Base-by-base conservation (phyloP, 306 rosid species). In the peach (Prunus persica) region DNA sequence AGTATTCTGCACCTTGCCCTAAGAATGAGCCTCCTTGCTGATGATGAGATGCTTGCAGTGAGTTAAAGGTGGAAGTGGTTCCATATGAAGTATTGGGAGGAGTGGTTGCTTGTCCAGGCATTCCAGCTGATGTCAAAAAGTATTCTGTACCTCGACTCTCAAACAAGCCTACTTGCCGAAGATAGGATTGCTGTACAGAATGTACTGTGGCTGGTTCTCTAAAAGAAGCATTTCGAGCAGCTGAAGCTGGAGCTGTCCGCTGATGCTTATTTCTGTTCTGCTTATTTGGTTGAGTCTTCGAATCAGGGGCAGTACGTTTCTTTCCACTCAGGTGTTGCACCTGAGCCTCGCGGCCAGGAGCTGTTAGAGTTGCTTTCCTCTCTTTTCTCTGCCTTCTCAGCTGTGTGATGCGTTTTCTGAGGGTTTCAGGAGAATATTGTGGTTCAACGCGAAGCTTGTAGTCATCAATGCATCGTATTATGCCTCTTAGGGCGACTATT, bases 381-480 rank as follows among this genome's bases (percentile, higher is more conserved):
- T 78, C 85, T 1, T 45, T 50, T 45, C 19, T 82, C 80, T 38
- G 80, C 58, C 19, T 77, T 47, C 43, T 63, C 52, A 85, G 78
- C 64, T 41, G 69, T 45, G 18, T 38, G 8, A 82, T 62, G 67
- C 55, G 81, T 20, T 76, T 75, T 79, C 72, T 70, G 8, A 85
- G 84, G 55, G 15, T 28, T 51, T 62, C 71, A 2, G 86, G 80
- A 76, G 79, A 70, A 51, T 25, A 77, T n/a, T 73, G 28, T 25
- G 77, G 69, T 46, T 76, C 78, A 22, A 85, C 67, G 25, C 32
- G 65, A 14, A 85, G 89, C 24, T 69, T 69, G 80, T 82, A 79
- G n/a, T 46, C 28, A 38, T 72, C 82, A 77, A 85, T 69, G 73
- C 82, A 85, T 51, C 52, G 73, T 71, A 76, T 20, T 67, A 80